phyloP scores from a whole-genome alignment of 352 stramenopile species.

The Phytopythium montanum region DNA sequence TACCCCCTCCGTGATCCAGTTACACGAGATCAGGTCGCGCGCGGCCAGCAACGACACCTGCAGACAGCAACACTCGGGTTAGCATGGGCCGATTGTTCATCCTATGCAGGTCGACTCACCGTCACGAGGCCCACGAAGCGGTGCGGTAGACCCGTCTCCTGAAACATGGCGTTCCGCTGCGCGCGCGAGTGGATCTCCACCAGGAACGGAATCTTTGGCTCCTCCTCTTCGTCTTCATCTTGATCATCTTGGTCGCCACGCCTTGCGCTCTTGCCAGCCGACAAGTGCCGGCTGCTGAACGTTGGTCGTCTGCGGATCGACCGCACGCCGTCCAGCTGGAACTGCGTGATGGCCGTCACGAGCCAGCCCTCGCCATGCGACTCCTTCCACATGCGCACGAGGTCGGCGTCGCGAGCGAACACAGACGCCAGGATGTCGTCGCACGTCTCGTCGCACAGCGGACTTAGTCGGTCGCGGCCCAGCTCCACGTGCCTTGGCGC shows the following conservation, averaged over 20 bases:
- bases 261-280: background rate
- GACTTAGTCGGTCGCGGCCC: slow-evolving; percentile 69
- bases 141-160: slow-evolving; percentile 69
- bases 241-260: slow-evolving; percentile 21
- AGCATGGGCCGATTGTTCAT: background rate
- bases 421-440: slow-evolving; percentile 57
- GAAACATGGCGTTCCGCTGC: slow-evolving; percentile 77
- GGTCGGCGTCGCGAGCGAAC: slow-evolving; percentile 49
- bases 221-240: slow-evolving; percentile 34
- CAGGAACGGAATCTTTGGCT: slow-evolving; percentile 45
- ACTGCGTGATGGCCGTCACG: slow-evolving; percentile 79
- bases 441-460: slow-evolving; percentile 57
- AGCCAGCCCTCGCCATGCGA: slow-evolving; percentile 74
- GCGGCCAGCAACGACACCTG: slow-evolving; percentile 67
- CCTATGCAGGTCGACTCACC: slow-evolving; percentile 12
- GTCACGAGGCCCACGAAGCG: slow-evolving; percentile 69
- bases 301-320: slow-evolving; percentile 29
- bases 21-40: slow-evolving; percentile 66
- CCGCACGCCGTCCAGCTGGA: slow-evolving; percentile 66
- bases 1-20: slow-evolving; percentile 60
- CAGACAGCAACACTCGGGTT: background rate
- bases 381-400: slow-evolving; percentile 70
- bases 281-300: background rate
- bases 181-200: slow-evolving; percentile 66
- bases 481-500: slow-evolving; percentile 59